Evolutionary conservation across 2,329 filamentous ascomycete species (phyloP).

Genomic region (Periconia macrospinosa): DNA sequence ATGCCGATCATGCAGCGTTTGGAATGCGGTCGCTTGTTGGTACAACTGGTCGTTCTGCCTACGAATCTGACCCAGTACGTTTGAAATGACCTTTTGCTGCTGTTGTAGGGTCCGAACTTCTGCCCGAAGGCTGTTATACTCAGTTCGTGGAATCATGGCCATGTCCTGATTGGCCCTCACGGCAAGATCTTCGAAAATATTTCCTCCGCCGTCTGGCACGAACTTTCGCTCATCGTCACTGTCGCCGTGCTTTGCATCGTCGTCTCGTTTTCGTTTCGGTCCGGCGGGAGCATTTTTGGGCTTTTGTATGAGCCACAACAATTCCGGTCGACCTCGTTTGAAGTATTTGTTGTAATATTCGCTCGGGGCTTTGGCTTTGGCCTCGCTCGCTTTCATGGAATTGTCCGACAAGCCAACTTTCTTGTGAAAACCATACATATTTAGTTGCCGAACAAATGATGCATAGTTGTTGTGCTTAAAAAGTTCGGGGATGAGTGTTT

Average conservation of each 20-base stretch:
- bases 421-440: slow-evolving; percentile 61
- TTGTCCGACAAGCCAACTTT: slow-evolving; percentile 81
- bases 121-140: slow-evolving; percentile 74
- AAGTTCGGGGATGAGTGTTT: slow-evolving; percentile 71
- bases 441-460: slow-evolving; percentile 72
- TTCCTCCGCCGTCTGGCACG: slow-evolving; percentile 44
- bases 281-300: slow-evolving; percentile 69
- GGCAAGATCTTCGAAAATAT: slow-evolving; percentile 46
- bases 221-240: slow-evolving; percentile 65
- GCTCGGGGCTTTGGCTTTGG: slow-evolving; percentile 96
- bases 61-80: slow-evolving; percentile 76
- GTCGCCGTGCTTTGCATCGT: slow-evolving; percentile 66
- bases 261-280: slow-evolving; percentile 55
- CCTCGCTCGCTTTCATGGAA: slow-evolving; percentile 94
- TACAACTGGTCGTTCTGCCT: slow-evolving; percentile 87
- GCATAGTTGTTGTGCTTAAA: slow-evolving; percentile 83
- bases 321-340: slow-evolving; percentile 85
- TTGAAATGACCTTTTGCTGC: slow-evolving; percentile 84
- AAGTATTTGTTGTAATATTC: slow-evolving; percentile 99
- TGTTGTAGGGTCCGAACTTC: slow-evolving; percentile 82
- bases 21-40: slow-evolving; percentile 84
- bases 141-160: slow-evolving; percentile 65
- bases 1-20: slow-evolving; percentile 91
- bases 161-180: slow-evolving; percentile 45
- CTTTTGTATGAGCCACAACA: slow-evolving; percentile 96